A percentile compares a stretch with the other conserved stretches of the same genome.
Conservation (phyloP, 2,329 filamentous ascomycete genomes). For the Aspergillus sp. region DNA sequence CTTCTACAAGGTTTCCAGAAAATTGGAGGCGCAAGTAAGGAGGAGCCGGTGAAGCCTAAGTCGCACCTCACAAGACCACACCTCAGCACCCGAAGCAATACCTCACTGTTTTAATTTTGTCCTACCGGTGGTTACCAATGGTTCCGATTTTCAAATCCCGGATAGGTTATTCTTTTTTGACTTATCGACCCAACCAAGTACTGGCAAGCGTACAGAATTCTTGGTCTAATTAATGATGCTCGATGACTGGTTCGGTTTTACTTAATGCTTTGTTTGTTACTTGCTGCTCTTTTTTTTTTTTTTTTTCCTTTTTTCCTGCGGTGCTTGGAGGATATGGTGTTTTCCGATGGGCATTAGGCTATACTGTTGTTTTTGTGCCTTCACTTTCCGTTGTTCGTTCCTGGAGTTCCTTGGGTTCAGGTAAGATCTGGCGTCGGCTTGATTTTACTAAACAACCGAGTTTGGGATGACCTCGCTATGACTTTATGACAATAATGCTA, state of each 20-base stretch:
- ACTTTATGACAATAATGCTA: conserved; percentile 30
- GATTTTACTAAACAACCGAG: conserved; percentile 17
- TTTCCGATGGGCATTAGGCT: conserved; percentile 7
- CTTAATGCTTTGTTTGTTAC: conserved; percentile 3
- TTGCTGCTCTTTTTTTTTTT: conserved; percentile 5
- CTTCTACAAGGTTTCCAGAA: conserved; percentile 42
- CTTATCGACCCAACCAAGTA: background rate
- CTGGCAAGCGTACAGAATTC: background rate
- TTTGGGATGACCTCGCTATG: conserved; percentile 26
- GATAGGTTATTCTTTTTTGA: background rate
- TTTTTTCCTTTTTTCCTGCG: conserved; percentile 6
- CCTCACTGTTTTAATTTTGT: conserved; percentile 23
- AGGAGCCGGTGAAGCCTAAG: conserved; percentile 24
- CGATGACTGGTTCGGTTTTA: background rate
- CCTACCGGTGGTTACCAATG: background rate
- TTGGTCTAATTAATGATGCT: conserved; percentile 2
- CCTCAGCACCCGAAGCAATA: conserved; percentile 26
- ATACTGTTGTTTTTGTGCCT: conserved; percentile 10
- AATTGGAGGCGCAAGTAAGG: conserved; percentile 34
- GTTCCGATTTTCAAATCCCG: too few relatives aligned
- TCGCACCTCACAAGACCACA: conserved; percentile 23
- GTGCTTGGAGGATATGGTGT: too few relatives aligned
- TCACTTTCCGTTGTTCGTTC: conserved; percentile 11
- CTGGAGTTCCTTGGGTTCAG: conserved; percentile 21
- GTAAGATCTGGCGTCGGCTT: conserved; percentile 18